Conservation (phyloP, 495 filamentous ascomycete species). For the Penicillium pulvis region DNA sequence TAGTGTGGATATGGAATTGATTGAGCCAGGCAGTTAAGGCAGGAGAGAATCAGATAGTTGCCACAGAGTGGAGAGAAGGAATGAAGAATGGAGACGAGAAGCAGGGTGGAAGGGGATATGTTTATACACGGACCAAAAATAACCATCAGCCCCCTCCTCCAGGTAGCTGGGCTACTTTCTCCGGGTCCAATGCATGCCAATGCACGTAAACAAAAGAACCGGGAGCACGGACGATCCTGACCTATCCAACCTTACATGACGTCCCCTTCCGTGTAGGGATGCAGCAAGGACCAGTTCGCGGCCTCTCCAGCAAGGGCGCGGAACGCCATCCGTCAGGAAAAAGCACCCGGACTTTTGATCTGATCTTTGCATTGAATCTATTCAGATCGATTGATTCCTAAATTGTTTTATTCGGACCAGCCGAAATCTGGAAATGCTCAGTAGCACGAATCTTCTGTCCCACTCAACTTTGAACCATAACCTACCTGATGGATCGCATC, state of each 20-base stretch:
- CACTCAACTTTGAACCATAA: neutral
- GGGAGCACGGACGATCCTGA: slow-evolving; percentile 41
- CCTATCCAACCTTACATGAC: slow-evolving; percentile 51
- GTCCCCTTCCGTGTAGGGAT: slow-evolving; percentile 44
- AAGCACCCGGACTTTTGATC: slow-evolving; percentile 2
- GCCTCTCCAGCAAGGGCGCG: slow-evolving; percentile 41
- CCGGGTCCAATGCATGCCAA: slow-evolving; percentile 44
- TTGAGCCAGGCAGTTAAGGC: slow-evolving; percentile 1
- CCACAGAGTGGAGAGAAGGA: slow-evolving; percentile 17
- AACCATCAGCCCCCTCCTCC: slow-evolving; percentile 11
- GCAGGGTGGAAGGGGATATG: slow-evolving; percentile 39
- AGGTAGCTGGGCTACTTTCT: slow-evolving; percentile 14
- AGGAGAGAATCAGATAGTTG: slow-evolving; percentile 15
- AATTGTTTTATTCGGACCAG: neutral
- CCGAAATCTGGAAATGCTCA: neutral
- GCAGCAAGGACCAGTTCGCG: slow-evolving; percentile 45
- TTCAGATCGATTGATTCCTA: too few relatives aligned
- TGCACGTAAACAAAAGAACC: slow-evolving; percentile 50
- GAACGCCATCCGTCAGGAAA: slow-evolving; percentile 20
- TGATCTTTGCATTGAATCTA: neutral
- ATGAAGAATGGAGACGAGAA: slow-evolving; percentile 20
- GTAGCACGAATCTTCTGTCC: neutral
- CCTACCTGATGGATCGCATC: neutral
- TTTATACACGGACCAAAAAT: slow-evolving; percentile 45
- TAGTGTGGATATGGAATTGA: slow-evolving; percentile 8